Conservation (phyloP, 345 rosid genomes). For the Murraya koenigii region DNA sequence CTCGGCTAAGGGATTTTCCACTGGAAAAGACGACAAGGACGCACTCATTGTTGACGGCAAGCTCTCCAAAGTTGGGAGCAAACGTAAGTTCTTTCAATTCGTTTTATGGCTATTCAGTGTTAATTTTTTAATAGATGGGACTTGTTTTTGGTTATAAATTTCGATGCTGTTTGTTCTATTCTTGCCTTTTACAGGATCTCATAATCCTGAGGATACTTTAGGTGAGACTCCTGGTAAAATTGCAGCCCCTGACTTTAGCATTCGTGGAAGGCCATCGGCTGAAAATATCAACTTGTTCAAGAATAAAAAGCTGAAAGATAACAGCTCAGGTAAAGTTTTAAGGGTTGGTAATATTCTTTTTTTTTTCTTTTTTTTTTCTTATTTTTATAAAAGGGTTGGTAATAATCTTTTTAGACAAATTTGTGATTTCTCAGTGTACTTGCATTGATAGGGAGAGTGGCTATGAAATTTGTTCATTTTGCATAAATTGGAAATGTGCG, state of each 20-base stretch:
- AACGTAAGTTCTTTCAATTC: constrained; percentile 38
- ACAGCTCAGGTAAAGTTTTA: constrained; percentile 36
- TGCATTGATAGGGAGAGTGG: too few species aligned
- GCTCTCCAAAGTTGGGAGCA: constrained; percentile 52
- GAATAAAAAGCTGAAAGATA: constrained; percentile 43
- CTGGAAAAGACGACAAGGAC: constrained; percentile 47
- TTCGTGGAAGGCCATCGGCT: not conserved
- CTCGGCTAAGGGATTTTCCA: constrained; percentile 70
- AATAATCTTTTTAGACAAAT: too few species aligned
- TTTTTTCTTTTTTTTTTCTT: too few species aligned
- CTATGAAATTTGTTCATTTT: too few species aligned
- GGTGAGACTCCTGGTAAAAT: constrained; percentile 5
- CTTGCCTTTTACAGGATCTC: constrained; percentile 29
- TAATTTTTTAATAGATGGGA: too few species aligned
- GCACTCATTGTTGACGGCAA: constrained; percentile 74
- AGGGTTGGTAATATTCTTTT: too few species aligned
- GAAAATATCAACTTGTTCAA: constrained; percentile 21
- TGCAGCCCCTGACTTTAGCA: constrained; percentile 12
- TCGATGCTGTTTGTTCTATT: not conserved
- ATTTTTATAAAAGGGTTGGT: too few species aligned
- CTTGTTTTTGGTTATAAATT: not conserved
- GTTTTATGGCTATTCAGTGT: not conserved
- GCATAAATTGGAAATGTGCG: not conserved
- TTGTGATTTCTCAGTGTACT: too few species aligned
- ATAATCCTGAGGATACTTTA: constrained; percentile 20